These are phyloP conservation scores for Neophaeococcomyces mojaviensis DNA, from an alignment of 2,329 filamentous ascomycete genomes.

Conservation along the genomic window DNA sequence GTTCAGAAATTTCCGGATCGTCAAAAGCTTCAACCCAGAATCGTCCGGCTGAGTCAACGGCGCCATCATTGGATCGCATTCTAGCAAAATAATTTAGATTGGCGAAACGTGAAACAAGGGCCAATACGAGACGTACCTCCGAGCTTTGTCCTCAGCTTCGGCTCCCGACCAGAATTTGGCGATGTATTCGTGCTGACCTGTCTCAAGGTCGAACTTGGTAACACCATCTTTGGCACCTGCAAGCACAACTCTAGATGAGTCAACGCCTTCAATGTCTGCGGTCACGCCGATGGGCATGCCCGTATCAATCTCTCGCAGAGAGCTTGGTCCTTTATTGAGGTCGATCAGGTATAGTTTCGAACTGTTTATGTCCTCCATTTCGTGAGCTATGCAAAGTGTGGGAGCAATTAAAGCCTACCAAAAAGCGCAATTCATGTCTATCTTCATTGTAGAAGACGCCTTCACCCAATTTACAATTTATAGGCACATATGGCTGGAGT, in stretches of 20 bases:
- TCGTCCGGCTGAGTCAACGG: constrained; percentile 67
- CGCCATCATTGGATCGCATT: constrained; percentile 69
- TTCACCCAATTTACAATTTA: constrained; percentile 34
- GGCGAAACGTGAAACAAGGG: neutral
- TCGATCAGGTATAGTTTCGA: constrained; percentile 66
- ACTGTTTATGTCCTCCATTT: constrained; percentile 68
- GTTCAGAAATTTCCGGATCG: constrained; percentile 59
- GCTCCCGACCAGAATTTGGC: constrained; percentile 48
- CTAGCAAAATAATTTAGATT: constrained; percentile 23
- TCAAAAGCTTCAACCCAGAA: constrained; percentile 88
- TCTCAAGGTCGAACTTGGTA: constrained; percentile 64
- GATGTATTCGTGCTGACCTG: constrained; percentile 49
- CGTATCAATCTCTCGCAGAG: constrained; percentile 51
- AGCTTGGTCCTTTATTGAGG: constrained; percentile 54
- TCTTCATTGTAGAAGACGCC: constrained; percentile 33
- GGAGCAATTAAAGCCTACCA: constrained; percentile 54
- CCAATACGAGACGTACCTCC: constrained; percentile 30
- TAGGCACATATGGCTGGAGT: constrained; percentile 32
- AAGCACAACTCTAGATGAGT: constrained; percentile 56
- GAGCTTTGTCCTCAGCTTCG: constrained; percentile 40
- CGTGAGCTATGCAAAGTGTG: constrained; percentile 59
- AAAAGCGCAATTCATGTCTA: constrained; percentile 35
- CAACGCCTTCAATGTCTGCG: constrained; percentile 64
- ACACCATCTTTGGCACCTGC: constrained; percentile 75
- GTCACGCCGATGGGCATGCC: constrained; percentile 58